Base-by-base conservation (phyloP, 257 asterid genomes). In the Solanum chiquidenum region DNA sequence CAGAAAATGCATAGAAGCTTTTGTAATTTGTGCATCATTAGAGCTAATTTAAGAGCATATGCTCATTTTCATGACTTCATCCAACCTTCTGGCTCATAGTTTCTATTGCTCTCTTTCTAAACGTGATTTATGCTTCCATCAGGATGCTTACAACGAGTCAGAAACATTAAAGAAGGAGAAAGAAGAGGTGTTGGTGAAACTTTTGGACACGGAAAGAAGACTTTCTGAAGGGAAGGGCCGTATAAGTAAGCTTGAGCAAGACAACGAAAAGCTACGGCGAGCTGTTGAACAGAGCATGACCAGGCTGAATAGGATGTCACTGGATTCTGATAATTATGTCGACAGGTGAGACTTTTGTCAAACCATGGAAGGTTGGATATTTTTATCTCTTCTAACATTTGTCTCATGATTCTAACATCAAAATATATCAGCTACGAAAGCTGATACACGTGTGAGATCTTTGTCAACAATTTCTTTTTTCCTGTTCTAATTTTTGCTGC, bases 271-370 rank as follows among this genome's bases (percentile, higher is more conserved):
- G 91, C 83, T 96, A 91, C 98, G 98, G 4, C 96, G 98, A 84
- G 99, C 98, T 82, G 95, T 96, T 73, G 99, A 96, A 92, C 98
- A 93, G 88, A 97, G 99, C 92, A 95, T 97, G 99, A 92, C 98
- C 37, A 93, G 99, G 90, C 91, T 97, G 91, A 97, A 95, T 92
- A 94, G 99, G 95, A 97, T 97, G 99, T 97, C 99, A 1, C 93
- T 95, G 93, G 99, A 97, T 87, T 96, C 99, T 74, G 99, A 96
- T 92, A 95, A 93, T 90, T 96, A 94, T 84, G 99, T 97, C 83
- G 99, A 96, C 98, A 95, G 99, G 99, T 96, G 87, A 93, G 94
- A 46, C 49, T 33, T 31, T 29, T 49, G 69, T 29, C 31, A 49
- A 82, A 49, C 20, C 44, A 82, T 49, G 42, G 14, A 31, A 82